phyloP scores from a whole-genome alignment of 2,329 filamentous ascomycete genomes.

The Elsinoe batatas region DNA sequence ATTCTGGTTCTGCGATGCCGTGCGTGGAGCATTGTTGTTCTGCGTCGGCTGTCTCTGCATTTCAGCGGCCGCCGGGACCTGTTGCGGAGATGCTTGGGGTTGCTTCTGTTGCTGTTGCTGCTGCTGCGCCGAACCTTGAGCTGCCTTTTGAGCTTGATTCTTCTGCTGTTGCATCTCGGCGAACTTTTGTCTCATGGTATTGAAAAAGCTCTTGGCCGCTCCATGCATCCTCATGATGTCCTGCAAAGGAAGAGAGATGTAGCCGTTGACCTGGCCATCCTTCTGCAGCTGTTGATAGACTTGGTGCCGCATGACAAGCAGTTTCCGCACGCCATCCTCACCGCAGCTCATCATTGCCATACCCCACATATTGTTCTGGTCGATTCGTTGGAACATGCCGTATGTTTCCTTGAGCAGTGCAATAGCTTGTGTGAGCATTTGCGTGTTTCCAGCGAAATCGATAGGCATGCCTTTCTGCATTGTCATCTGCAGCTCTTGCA shows the following conservation, averaged over 20 bases:
- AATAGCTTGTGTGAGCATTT: conserved; percentile 12
- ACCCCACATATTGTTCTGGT: conserved; percentile 14
- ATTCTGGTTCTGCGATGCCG: conserved; percentile 13
- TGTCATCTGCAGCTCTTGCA: background rate
- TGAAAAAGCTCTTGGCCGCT: conserved; percentile 20
- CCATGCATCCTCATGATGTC: conserved; percentile 21
- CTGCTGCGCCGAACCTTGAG: conserved; percentile 13
- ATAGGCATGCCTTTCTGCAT: conserved; percentile 8
- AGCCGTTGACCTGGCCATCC: conserved; percentile 21
- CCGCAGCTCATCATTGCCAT: conserved; percentile 19
- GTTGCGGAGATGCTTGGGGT: conserved; percentile 14
- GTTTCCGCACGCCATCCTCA: conserved; percentile 19
- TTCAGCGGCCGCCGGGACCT: conserved; percentile 13
- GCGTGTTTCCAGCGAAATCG: background rate
- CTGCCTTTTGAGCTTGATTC: conserved; percentile 14
- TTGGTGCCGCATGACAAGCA: conserved; percentile 21
- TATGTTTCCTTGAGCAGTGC: conserved; percentile 21
- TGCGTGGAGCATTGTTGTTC: conserved; percentile 11
- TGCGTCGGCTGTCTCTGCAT: conserved; percentile 11
- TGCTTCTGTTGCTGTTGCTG: conserved; percentile 14
- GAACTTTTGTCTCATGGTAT: conserved; percentile 22
- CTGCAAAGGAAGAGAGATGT: conserved; percentile 21
- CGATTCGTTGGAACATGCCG: conserved; percentile 19
- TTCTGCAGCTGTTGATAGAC: conserved; percentile 21
- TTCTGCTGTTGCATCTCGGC: conserved; percentile 18